Conservation (phyloP, 2,329 filamentous ascomycete species). For the Talaromyces sp. region DNA sequence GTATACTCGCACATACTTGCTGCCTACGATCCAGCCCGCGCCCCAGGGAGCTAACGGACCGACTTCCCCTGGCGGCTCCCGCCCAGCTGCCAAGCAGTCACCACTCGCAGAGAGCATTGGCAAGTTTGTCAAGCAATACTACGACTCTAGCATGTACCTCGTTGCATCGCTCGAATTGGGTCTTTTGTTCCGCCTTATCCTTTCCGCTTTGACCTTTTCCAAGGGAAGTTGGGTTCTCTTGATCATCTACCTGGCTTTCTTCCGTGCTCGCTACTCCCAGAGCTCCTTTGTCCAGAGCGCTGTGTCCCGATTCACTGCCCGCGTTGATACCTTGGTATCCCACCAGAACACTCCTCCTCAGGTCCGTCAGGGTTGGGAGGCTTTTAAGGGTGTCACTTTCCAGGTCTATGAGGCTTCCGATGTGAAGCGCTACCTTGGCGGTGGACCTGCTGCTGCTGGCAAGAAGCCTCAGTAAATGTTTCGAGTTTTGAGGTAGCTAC, state of each 20-base stretch:
- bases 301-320: slow-evolving; percentile 67
- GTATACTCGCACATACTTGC: slow-evolving; percentile 88
- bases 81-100: slow-evolving; percentile 49
- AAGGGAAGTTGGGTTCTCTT: slow-evolving; percentile 89
- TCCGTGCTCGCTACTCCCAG: slow-evolving; percentile 84
- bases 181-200: slow-evolving; percentile 77
- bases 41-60: slow-evolving; percentile 51
- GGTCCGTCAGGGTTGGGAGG: slow-evolving; percentile 75
- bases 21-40: slow-evolving; percentile 73
- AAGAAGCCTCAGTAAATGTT: slow-evolving; percentile 49
- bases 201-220: slow-evolving; percentile 81
- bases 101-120: slow-evolving; percentile 79
- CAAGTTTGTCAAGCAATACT: slow-evolving; percentile 95
- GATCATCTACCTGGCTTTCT: slow-evolving; percentile 81
- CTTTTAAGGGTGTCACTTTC: slow-evolving; percentile 67
- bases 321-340: slow-evolving; percentile 76
- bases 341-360: slow-evolving; percentile 82
- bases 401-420: slow-evolving; percentile 80
- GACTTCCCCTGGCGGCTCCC: slow-evolving; percentile 54
- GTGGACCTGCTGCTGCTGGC: slow-evolving; percentile 32
- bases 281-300: slow-evolving; percentile 88
- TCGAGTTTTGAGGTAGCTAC: background rate
- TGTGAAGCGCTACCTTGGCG: slow-evolving; percentile 66
- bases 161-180: slow-evolving; percentile 84
- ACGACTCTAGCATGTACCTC: slow-evolving; percentile 91